Conservation (phyloP, 2,329 filamentous ascomycete species). For the Botrytis galanthina region DNA sequence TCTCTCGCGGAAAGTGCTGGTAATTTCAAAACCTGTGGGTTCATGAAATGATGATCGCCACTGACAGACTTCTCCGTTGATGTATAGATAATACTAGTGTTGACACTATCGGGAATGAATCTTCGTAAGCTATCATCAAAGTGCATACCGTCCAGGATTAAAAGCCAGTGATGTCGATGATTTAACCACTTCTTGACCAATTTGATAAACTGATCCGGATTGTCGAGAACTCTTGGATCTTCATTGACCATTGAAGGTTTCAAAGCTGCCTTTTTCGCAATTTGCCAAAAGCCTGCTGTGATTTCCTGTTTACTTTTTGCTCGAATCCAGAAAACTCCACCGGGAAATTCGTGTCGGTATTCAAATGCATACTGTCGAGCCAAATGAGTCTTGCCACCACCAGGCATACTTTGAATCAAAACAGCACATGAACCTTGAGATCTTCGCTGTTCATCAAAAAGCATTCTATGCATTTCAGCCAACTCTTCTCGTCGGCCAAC, state of each 20-base stretch:
- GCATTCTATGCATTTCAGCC: slow-evolving; percentile 54
- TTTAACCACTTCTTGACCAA: slow-evolving; percentile 62
- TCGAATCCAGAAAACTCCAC: slow-evolving; percentile 69
- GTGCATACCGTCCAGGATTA: slow-evolving; percentile 65
- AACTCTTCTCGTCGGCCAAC: slow-evolving; percentile 60
- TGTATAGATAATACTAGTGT: slow-evolving; percentile 66
- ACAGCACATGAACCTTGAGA: slow-evolving; percentile 60
- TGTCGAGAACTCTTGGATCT: slow-evolving; percentile 28
- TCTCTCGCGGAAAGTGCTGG: slow-evolving; percentile 54
- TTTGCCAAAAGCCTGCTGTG: slow-evolving; percentile 63
- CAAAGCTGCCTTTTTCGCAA: slow-evolving; percentile 56
- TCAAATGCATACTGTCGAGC: slow-evolving; percentile 65
- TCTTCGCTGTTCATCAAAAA: slow-evolving; percentile 56
- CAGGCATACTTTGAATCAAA: slow-evolving; percentile 62
- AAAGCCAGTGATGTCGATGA: slow-evolving; percentile 59
- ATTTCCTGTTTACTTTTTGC: slow-evolving; percentile 59
- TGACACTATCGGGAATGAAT: slow-evolving; percentile 62
- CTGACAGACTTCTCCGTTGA: slow-evolving; percentile 58
- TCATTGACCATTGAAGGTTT: slow-evolving; percentile 38
- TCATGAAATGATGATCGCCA: slow-evolving; percentile 58
- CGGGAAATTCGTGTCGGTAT: slow-evolving; percentile 58
- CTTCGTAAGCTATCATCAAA: slow-evolving; percentile 56
- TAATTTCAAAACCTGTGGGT: slow-evolving; percentile 55
- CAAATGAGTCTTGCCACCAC: slow-evolving; percentile 67
- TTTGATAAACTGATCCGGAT: slow-evolving; percentile 51